Conservation (phyloP, 352 stramenopile species). For the Elongisporangium anandrum region DNA sequence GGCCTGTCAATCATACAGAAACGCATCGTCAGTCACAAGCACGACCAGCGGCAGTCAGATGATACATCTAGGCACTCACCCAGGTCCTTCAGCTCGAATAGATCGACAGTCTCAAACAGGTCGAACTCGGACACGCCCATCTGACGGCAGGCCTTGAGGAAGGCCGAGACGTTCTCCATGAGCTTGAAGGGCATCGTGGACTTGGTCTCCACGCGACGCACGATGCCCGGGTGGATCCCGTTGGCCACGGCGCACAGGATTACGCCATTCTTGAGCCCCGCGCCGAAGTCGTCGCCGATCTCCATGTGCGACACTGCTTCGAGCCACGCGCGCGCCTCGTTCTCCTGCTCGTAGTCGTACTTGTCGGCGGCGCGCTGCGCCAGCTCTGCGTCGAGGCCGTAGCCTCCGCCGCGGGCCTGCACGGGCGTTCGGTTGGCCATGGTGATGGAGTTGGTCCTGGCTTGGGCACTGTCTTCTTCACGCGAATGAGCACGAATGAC, state of each 20-base stretch:
- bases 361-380: conserved; percentile 75
- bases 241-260: conserved; percentile 86
- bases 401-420: conserved; percentile 70
- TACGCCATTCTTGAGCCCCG: conserved; percentile 71
- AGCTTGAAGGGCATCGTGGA: conserved; percentile 91
- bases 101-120: conserved; percentile 87
- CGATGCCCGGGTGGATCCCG: conserved; percentile 57
- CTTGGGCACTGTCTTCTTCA: neutral
- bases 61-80: conserved; percentile 12
- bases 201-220: conserved; percentile 73
- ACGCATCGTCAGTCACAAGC: neutral
- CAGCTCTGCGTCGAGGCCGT: conserved; percentile 88
- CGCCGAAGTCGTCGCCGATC: conserved; percentile 79
- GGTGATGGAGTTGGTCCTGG: too few species aligned
- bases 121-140: conserved; percentile 90
- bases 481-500: neutral
- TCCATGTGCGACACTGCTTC: conserved; percentile 69
- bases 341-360: conserved; percentile 88
- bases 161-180: conserved; percentile 90
- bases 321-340: conserved; percentile 83
- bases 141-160: conserved; percentile 74
- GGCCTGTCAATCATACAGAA: conserved; percentile 11
- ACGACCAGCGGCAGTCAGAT: neutral
- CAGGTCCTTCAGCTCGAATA: conserved; percentile 88
- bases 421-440: conserved; percentile 33